Conservation (phyloP, 306 rosid species). For the Parietaria judaica region DNA sequence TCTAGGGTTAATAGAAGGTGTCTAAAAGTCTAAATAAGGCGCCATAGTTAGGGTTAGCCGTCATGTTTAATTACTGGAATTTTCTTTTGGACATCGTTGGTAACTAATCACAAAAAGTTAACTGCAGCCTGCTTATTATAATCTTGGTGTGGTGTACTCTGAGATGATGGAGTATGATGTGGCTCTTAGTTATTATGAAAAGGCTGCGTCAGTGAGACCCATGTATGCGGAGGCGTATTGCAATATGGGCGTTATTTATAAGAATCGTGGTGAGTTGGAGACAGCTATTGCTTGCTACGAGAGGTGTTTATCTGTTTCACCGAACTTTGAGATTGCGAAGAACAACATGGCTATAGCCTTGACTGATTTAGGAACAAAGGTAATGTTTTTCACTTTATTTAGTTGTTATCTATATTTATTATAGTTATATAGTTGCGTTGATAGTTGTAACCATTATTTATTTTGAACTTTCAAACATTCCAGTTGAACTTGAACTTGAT, state of each 20-base stretch:
- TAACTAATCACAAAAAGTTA: slow-evolving; percentile 4
- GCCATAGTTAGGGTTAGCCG: not conserved
- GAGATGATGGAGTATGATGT: slow-evolving; percentile 97
- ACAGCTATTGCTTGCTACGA: slow-evolving; percentile 96
- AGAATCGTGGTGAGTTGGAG: slow-evolving; percentile 93
- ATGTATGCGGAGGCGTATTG: slow-evolving; percentile 99
- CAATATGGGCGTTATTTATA: slow-evolving; percentile 96
- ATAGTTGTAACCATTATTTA: not conserved
- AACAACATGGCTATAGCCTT: slow-evolving; percentile 99
- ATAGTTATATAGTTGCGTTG: not conserved
- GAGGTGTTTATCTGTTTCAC: slow-evolving; percentile 97
- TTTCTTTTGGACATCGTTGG: no score
- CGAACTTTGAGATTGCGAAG: slow-evolving; percentile 98
- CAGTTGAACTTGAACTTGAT: not conserved
- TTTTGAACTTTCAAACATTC: slow-evolving; percentile 1
- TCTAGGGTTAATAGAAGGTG: no score
- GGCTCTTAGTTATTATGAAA: slow-evolving; percentile 90
- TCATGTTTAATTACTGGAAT: not conserved
- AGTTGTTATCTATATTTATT: not conserved
- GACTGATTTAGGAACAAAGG: slow-evolving; percentile 99
- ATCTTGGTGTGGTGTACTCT: slow-evolving; percentile 97
- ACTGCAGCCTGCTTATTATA: slow-evolving; percentile 93
- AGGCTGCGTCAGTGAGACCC: slow-evolving; percentile 96
- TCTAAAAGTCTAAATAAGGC: no score
- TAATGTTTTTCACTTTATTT: slow-evolving; percentile 15